phyloP scores from a whole-genome alignment of 2,329 filamentous ascomycete genomes.

The Paecilomyces variotii region DNA sequence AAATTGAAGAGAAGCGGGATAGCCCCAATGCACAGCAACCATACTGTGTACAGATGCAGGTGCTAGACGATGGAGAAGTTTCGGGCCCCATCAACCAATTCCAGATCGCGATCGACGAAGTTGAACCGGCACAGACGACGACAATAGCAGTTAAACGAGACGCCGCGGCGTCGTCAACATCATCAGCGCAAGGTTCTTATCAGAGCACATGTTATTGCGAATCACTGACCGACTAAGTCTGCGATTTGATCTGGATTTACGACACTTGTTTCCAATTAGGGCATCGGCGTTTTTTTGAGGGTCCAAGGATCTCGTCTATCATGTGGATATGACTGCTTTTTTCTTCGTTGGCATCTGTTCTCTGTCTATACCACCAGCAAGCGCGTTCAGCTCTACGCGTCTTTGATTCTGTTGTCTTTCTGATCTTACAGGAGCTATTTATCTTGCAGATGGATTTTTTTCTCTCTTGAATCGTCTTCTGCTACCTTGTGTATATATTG shows the following conservation, averaged over 20 bases:
- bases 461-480: not conserved
- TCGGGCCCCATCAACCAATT: slow-evolving; percentile 15
- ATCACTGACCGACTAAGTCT: slow-evolving; percentile 25
- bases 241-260: slow-evolving; percentile 4
- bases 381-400: not conserved
- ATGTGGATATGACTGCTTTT: not conserved
- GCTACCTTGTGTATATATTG: not conserved
- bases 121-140: slow-evolving; percentile 24
- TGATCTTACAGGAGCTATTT: not conserved
- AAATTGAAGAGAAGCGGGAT: slow-evolving; percentile 57
- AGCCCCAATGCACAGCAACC: slow-evolving; percentile 36
- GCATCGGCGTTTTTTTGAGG: not conserved
- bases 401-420: not conserved
- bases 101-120: slow-evolving; percentile 27
- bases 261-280: not conserved
- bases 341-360: not conserved
- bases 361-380: not conserved
- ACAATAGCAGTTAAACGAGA: slow-evolving; percentile 22
- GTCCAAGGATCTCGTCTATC: not conserved
- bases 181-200: slow-evolving; percentile 26
- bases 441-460: not conserved
- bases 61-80: slow-evolving; percentile 45
- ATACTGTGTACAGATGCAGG: slow-evolving; percentile 59
- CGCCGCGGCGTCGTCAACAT: slow-evolving; percentile 22
- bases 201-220: slow-evolving; percentile 29